Conservation (phyloP, 1,284 basidiomycete species). For the Trichosporon faecale region DNA sequence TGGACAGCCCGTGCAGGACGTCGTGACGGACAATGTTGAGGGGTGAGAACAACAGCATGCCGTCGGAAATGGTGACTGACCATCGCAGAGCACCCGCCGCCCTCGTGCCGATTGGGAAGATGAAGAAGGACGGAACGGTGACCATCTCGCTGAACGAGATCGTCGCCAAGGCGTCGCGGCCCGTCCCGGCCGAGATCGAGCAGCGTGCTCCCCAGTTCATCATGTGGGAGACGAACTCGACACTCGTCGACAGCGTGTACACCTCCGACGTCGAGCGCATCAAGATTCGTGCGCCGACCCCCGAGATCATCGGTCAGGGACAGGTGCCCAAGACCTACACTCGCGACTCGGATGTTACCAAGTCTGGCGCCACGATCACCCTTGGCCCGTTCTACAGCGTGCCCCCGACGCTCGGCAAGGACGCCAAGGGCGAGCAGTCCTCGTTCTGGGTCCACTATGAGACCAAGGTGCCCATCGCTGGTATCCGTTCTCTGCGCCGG, state of each 20-base stretch:
- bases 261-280: conserved; percentile 73
- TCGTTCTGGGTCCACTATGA: conserved; percentile 73
- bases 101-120: conserved; percentile 34
- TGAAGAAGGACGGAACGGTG: conserved; percentile 59
- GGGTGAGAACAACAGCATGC: conserved; percentile 25
- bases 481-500: conserved; percentile 69
- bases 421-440: conserved; percentile 60
- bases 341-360: conserved; percentile 56
- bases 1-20: conserved; percentile 59
- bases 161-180: conserved; percentile 68
- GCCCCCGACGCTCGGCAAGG: conserved; percentile 57
- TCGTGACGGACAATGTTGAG: conserved; percentile 20
- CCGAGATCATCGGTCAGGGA: conserved; percentile 67
- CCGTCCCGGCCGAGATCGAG: conserved; percentile 68
- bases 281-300: conserved; percentile 75
- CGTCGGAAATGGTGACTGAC: conserved; percentile 24
- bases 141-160: conserved; percentile 73
- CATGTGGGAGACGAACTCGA: conserved; percentile 68
- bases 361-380: conserved; percentile 74
- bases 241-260: conserved; percentile 73
- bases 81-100: conserved; percentile 35
- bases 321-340: conserved; percentile 49
- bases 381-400: conserved; percentile 82
- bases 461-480: conserved; percentile 73
- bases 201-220: conserved; percentile 79